A percentile compares a stretch with the other conserved stretches of the same genome.
Evolutionary conservation across 2,329 filamentous ascomycete genomes (phyloP).

Genomic region (Penicillium sp.): DNA sequence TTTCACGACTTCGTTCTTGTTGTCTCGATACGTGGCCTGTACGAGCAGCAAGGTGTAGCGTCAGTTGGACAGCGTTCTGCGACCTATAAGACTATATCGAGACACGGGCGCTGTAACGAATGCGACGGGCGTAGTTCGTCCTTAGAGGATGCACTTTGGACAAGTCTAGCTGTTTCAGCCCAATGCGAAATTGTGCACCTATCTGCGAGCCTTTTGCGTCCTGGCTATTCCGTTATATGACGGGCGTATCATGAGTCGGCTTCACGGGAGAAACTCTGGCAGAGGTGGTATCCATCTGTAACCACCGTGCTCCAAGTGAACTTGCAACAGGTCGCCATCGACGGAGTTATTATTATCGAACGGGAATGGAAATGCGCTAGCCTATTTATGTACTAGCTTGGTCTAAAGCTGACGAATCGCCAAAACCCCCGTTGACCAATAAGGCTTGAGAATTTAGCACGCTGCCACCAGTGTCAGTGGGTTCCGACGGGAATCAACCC

Average conservation of each 20-base stretch:
- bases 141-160: background rate
- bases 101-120: background rate
- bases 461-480: background rate
- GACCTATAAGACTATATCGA: background rate
- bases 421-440: background rate
- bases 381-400: background rate
- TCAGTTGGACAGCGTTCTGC: background rate
- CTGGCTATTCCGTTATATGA: background rate
- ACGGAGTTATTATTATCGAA: background rate
- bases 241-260: background rate
- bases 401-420: slow-evolving; percentile 37
- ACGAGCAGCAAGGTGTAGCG: background rate
- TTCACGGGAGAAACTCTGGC: background rate
- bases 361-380: slow-evolving; percentile 1
- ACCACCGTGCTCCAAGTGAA: background rate
- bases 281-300: slow-evolving; percentile 14
- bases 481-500: no score
- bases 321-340: background rate
- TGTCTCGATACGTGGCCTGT: background rate
- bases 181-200: background rate
- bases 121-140: background rate
- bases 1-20: background rate
- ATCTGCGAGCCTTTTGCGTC: background rate
- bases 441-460: background rate
- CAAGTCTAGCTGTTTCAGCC: background rate